phyloP scores from a whole-genome alignment of 768 basidiomycete species.

The Exidia glandulosa region DNA sequence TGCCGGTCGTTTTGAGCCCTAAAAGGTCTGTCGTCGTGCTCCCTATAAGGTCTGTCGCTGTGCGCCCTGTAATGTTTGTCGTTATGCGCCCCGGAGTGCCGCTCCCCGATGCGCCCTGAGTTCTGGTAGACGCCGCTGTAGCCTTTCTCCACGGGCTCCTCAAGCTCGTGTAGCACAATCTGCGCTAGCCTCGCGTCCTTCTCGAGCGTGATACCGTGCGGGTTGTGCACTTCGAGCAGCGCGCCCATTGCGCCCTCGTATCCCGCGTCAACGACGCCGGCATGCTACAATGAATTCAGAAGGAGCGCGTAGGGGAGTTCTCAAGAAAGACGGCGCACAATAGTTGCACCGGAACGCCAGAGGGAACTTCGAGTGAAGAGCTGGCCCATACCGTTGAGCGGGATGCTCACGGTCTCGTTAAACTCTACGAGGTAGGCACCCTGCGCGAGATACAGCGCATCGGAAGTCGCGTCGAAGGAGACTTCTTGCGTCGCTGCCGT shows the following conservation, averaged over 20 bases:
- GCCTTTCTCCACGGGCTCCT: conserved; percentile 1
- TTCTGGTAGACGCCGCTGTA: not conserved
- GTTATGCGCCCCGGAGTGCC: too few relatives aligned
- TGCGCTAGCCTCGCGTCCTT: conserved; percentile 5
- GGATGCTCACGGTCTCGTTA: conserved; percentile 10
- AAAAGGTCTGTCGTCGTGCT: too few relatives aligned
- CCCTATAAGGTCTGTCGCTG: too few relatives aligned
- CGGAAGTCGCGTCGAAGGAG: conserved; percentile 3
- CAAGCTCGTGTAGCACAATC: conserved; percentile 9
- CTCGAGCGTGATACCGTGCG: conserved; percentile 8
- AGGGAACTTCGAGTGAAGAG: conserved; percentile 11
- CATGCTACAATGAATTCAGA: too few relatives aligned
- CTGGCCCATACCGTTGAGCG: conserved; percentile 10
- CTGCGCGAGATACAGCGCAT: conserved; percentile 1
- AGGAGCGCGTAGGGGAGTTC: too few relatives aligned
- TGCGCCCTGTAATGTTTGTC: too few relatives aligned
- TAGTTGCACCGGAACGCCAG: conserved; percentile 11
- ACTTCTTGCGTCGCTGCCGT: conserved; percentile 6
- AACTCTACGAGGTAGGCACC: conserved; percentile 14
- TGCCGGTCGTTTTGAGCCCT: too few relatives aligned
- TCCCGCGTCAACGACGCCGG: conserved; percentile 8
- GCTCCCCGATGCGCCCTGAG: not conserved
- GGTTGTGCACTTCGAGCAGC: conserved; percentile 8
- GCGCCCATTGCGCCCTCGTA: conserved; percentile 10
- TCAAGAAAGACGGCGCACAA: too few relatives aligned